Conservation (phyloP, 2,329 filamentous ascomycete genomes). For the Exophiala sp. region DNA sequence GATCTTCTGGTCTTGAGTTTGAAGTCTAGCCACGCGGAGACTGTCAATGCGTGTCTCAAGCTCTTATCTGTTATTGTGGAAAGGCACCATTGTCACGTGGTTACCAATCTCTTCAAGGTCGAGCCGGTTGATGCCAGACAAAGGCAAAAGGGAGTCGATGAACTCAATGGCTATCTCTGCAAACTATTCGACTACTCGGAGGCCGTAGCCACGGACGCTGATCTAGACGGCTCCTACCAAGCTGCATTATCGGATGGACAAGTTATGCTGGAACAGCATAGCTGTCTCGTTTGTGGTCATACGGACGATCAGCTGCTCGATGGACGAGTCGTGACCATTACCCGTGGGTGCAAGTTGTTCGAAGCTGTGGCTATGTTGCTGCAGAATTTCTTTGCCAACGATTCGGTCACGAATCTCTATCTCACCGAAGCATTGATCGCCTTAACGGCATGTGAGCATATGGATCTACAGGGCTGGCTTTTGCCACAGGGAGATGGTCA, state of each 20-base stretch:
- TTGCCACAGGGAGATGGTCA: slow-evolving; percentile 41
- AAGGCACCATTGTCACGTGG: slow-evolving; percentile 82
- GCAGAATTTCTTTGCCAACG: slow-evolving; percentile 80
- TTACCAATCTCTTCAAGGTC: slow-evolving; percentile 66
- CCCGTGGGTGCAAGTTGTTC: slow-evolving; percentile 38
- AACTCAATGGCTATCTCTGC: slow-evolving; percentile 40
- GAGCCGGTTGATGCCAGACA: slow-evolving; percentile 45
- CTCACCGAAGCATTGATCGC: slow-evolving; percentile 80
- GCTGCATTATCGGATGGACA: slow-evolving; percentile 41
- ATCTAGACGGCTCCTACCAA: slow-evolving; percentile 41
- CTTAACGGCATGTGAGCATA: slow-evolving; percentile 77
- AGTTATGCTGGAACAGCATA: slow-evolving; percentile 26
- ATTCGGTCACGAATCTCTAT: slow-evolving; percentile 84
- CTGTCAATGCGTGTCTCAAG: slow-evolving; percentile 82
- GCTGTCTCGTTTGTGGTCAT: slow-evolving; percentile 19
- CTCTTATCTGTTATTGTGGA: slow-evolving; percentile 81
- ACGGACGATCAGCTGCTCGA: slow-evolving; percentile 53
- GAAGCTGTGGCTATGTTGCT: slow-evolving; percentile 58
- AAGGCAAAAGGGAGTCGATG: slow-evolving; percentile 45
- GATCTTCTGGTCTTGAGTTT: slow-evolving; percentile 86
- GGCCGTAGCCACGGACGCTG: slow-evolving; percentile 37
- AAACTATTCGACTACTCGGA: slow-evolving; percentile 38
- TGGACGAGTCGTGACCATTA: slow-evolving; percentile 17
- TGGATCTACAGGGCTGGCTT: slow-evolving; percentile 87
- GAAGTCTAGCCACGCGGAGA: slow-evolving; percentile 79